Base-by-base conservation (phyloP, 345 rosid species). In the Microcos paniculata region DNA sequence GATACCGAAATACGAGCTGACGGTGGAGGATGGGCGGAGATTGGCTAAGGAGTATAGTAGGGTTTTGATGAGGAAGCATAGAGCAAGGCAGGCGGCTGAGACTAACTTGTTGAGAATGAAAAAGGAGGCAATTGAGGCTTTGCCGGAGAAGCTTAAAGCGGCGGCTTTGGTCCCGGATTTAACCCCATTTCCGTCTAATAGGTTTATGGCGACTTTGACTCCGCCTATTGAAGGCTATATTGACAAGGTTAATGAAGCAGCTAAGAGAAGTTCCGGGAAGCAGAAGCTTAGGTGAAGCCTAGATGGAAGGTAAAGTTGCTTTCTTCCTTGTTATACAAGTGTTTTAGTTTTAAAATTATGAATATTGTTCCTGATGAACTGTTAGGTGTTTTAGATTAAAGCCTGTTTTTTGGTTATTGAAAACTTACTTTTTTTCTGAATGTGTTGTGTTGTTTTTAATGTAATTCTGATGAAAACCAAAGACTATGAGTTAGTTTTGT, bases 181-280 rank as follows among this genome's bases (percentile, higher is more conserved):
- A 79, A 76, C 92, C 8, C 97, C 97, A 0, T 91, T 91, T 73
- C 98, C 99, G 0, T 85, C 81, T 0, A 86, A 87, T 72, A 83
- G 96, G 74, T 89, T 88, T 69, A 89, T 91, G 98, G 94, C 98
- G 0, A 87, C 97, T 1, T 87, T 96, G 70, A 93, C 98, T n/a
- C 97, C 98, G 4, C 98, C 99, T 3, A 96, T 93, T 80, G 96
- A 93, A 82, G 98, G 98, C 62, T 93, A 96, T 74, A 88, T 88
- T 46, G 94, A 96, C 77, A 89, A 90, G 87, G 86, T 96, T 24
- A 90, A 78, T 78, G 99, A 93, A 73, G 99, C 99, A 0, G 86
- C 98, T 0, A 88, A 71, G 90, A 79, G 84, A 81, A 86, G 92
- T 61, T 81, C 93, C 1, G 85, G 88, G 26, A 89, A 82, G 78